These are phyloP conservation scores for Daucus carota DNA, from an alignment of 129 eudicot genomes.

Conservation along the genomic window DNA sequence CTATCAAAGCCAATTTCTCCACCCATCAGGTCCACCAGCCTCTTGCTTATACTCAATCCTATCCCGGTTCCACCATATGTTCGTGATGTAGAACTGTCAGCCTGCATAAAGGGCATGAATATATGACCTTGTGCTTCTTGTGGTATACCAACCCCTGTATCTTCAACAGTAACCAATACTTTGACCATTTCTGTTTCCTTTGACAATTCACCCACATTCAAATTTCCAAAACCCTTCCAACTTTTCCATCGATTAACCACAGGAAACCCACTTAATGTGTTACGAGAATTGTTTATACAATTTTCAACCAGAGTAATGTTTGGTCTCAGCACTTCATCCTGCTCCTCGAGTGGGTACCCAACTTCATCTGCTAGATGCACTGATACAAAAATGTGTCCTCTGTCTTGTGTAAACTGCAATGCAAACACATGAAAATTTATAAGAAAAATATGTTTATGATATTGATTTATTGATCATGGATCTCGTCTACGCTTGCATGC, in stretches of 20 bases:
- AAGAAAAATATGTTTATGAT: background rate
- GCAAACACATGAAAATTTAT: background rate
- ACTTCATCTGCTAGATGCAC: constrained; percentile 78
- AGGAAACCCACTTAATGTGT: constrained; percentile 65
- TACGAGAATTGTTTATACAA: constrained; percentile 13
- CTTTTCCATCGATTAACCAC: constrained; percentile 69
- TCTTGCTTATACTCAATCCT: constrained; percentile 87
- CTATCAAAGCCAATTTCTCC: constrained; percentile 89
- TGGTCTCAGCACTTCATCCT: constrained; percentile 56
- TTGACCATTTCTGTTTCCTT: constrained; percentile 34
- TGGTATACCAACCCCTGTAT: constrained; percentile 93
- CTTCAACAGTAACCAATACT: constrained; percentile 75
- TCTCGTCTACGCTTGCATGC: background rate
- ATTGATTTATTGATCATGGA: background rate
- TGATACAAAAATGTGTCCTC: constrained; percentile 78
- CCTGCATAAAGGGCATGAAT: constrained; percentile 94
- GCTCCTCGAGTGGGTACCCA: constrained; percentile 20
- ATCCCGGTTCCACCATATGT: constrained; percentile 95
- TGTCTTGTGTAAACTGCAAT: constrained; percentile 68
- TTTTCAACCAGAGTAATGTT: constrained; percentile 21
- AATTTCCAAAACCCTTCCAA: constrained; percentile 44
- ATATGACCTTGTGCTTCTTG: constrained; percentile 58
- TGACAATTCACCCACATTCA: constrained; percentile 20
- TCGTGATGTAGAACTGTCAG: constrained; percentile 78
- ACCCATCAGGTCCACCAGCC: constrained; percentile 81